These are phyloP conservation scores for Tilletia horrida DNA, from an alignment of 1,284 basidiomycete genomes.

Conservation along the genomic window DNA sequence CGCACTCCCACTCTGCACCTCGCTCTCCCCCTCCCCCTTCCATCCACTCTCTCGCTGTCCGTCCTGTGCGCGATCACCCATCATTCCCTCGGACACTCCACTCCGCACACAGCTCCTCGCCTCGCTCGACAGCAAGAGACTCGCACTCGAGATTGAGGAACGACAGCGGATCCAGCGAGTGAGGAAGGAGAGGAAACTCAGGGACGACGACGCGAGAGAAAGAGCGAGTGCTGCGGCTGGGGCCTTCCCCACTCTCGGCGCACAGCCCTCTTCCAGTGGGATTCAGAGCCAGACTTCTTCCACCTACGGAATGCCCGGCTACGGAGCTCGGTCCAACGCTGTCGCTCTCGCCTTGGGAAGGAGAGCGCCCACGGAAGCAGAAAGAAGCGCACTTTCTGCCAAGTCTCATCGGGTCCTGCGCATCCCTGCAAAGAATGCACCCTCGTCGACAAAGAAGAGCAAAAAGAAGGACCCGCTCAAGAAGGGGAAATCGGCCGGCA, in stretches of 20 bases:
- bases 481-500: not conserved
- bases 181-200: slow-evolving; percentile 34
- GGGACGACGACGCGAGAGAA: not conserved
- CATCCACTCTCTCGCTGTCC: slow-evolving; percentile 33
- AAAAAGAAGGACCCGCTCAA: not conserved
- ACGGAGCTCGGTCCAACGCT: slow-evolving; percentile 2
- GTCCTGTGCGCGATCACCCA: slow-evolving; percentile 12
- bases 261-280: not conserved
- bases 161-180: slow-evolving; percentile 40
- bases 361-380: not conserved
- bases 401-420: not conserved
- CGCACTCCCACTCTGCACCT: slow-evolving; percentile 28
- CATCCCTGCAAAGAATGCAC: not conserved
- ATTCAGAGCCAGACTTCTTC: not conserved
- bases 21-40: slow-evolving; percentile 35
- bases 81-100: slow-evolving; percentile 2
- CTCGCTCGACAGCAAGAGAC: slow-evolving; percentile 47
- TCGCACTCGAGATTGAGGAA: slow-evolving; percentile 50
- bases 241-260: slow-evolving; percentile 7
- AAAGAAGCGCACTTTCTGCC: not conserved
- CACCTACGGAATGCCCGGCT: slow-evolving; percentile 7
- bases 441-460: not conserved
- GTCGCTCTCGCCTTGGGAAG: slow-evolving; percentile 10
- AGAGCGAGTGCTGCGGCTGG: not conserved
- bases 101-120: slow-evolving; percentile 37